phyloP scores from a whole-genome alignment of 1,284 basidiomycete genomes.

The Cryptococcus wingfieldii region DNA sequence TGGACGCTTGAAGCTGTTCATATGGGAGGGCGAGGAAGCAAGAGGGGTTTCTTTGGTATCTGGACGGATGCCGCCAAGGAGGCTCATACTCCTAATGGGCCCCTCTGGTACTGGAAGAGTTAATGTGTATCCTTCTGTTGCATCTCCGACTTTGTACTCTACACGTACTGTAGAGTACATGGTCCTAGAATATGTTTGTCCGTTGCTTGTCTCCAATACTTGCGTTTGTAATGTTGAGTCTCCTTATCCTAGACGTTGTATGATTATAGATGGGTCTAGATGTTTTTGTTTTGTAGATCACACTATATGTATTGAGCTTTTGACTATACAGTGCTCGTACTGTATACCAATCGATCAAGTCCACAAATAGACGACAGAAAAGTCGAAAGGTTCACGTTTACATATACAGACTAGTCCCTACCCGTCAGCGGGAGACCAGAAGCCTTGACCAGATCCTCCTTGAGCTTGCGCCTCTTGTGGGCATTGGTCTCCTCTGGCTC shows the following conservation, averaged over 20 bases:
- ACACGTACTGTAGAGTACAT: too few relatives aligned
- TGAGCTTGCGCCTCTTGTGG: slow-evolving; percentile 25
- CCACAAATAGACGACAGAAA: too few relatives aligned
- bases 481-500: slow-evolving; percentile 4
- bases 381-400: too few relatives aligned
- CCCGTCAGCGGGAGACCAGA: slow-evolving; percentile 23
- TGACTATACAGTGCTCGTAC: too few relatives aligned
- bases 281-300: neutral
- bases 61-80: slow-evolving; percentile 38
- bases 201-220: neutral
- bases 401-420: neutral
- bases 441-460: slow-evolving; percentile 34
- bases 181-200: neutral
- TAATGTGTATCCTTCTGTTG: neutral
- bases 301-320: too few relatives aligned
- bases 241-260: too few relatives aligned
- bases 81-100: slow-evolving; percentile 36
- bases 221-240: neutral
- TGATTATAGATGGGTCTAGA: neutral
- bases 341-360: too few relatives aligned
- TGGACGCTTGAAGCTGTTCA: slow-evolving; percentile 41
- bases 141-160: too few relatives aligned
- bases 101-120: slow-evolving; percentile 37
- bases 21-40: slow-evolving; percentile 32
- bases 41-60: slow-evolving; percentile 39